Evolutionary conservation across 768 basidiomycete genomes (phyloP).

Genomic region (Symmetrospora coprosmae): DNA sequence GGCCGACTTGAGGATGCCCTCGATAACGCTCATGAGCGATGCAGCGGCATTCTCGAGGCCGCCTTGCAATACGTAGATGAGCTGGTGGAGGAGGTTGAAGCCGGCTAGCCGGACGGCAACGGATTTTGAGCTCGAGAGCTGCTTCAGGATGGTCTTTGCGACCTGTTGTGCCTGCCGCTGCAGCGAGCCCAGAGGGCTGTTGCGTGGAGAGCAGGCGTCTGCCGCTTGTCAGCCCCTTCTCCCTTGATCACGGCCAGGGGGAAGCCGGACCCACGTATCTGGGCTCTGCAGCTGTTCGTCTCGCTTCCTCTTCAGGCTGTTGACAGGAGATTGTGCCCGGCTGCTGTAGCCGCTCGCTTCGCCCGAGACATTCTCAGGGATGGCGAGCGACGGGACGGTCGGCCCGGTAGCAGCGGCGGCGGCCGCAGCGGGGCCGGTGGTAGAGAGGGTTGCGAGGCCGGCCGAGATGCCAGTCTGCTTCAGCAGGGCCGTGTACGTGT

Average conservation of each 20-base stretch:
- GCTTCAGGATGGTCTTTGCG: slow-evolving; percentile 66
- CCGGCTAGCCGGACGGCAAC: slow-evolving; percentile 69
- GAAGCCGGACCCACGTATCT: slow-evolving; percentile 32
- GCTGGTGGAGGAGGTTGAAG: slow-evolving; percentile 58
- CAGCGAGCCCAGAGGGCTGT: slow-evolving; percentile 54
- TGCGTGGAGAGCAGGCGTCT: no score
- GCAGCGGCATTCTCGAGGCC: slow-evolving; percentile 58
- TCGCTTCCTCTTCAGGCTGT: slow-evolving; percentile 38
- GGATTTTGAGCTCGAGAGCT: slow-evolving; percentile 69
- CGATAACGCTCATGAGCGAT: slow-evolving; percentile 44
- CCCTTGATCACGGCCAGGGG: no score
- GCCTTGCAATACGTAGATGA: slow-evolving; percentile 69
- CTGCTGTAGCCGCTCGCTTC: neutral
- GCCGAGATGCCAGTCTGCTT: slow-evolving; percentile 73
- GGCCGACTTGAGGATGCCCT: slow-evolving; percentile 31
- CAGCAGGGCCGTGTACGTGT: slow-evolving; percentile 64
- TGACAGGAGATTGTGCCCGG: neutral
- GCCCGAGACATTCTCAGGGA: neutral
- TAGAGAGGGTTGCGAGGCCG: slow-evolving; percentile 42
- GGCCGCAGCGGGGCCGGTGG: slow-evolving; percentile 33
- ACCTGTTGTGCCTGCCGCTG: slow-evolving; percentile 61
- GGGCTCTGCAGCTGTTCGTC: slow-evolving; percentile 40
- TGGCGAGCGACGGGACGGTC: neutral
- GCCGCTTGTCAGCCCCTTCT: no score
- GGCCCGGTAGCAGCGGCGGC: slow-evolving; percentile 40